Conservation (phyloP, 768 basidiomycete species). For the Leccinum variicolor region DNA sequence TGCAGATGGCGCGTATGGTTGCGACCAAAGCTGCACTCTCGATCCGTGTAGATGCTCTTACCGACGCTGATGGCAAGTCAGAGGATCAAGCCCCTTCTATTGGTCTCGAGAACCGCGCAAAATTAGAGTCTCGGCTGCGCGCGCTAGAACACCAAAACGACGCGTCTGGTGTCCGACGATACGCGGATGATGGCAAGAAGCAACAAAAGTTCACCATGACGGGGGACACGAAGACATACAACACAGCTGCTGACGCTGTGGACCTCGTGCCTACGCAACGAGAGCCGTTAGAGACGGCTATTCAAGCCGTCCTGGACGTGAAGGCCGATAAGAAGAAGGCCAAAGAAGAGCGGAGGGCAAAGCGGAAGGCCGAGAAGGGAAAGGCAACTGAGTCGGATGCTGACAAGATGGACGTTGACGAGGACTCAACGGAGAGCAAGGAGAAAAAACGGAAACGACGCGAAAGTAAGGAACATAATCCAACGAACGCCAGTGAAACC, state of each 20-base stretch:
- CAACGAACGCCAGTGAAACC: slow-evolving; percentile 34
- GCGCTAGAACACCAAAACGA: slow-evolving; percentile 84
- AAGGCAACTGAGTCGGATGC: slow-evolving; percentile 40
- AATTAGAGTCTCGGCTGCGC: slow-evolving; percentile 91
- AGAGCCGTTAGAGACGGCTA: slow-evolving; percentile 71
- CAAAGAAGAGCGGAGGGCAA: slow-evolving; percentile 76
- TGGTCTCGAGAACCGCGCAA: slow-evolving; percentile 90
- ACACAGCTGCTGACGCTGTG: slow-evolving; percentile 78
- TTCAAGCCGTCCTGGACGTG: slow-evolving; percentile 73
- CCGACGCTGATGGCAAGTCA: slow-evolving; percentile 88
- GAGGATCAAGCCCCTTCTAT: slow-evolving; percentile 78
- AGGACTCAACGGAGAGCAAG: slow-evolving; percentile 34
- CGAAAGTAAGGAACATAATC: slow-evolving; percentile 53
- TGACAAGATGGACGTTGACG: slow-evolving; percentile 45
- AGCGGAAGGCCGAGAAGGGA: slow-evolving; percentile 54
- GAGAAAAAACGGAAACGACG: slow-evolving; percentile 47
- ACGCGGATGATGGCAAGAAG: slow-evolving; percentile 58
- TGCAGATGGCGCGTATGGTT: slow-evolving; percentile 98
- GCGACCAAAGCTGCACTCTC: slow-evolving; percentile 97
- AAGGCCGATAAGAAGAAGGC: slow-evolving; percentile 83
- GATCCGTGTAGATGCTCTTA: slow-evolving; percentile 95
- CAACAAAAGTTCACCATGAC: slow-evolving; percentile 80
- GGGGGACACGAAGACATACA: slow-evolving; percentile 80
- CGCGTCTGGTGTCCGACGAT: slow-evolving; percentile 64
- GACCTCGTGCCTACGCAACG: slow-evolving; percentile 85